Evolutionary conservation across 2,329 filamentous ascomycete genomes (phyloP), one percentile per base, ranked within the genome.

Genomic region (Peltaster fructicola): DNA sequence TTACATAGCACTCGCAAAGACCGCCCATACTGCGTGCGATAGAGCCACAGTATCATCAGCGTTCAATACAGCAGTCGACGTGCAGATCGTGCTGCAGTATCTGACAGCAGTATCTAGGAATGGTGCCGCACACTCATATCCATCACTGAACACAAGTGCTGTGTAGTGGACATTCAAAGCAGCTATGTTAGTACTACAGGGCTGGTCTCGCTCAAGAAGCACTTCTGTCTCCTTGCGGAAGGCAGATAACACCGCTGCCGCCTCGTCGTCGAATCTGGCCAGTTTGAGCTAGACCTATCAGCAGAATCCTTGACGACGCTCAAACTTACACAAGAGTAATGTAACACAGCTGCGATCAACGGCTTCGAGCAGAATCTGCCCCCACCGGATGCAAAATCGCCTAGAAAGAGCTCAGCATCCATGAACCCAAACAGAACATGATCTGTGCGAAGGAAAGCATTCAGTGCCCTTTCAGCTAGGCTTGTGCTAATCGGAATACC

Each of bases 311-410:
- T 15, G n/a, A 14, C 7, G 15, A 18, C 11, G 6, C n/a, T 8
- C 14, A 6, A 5, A 26, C 24, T 3, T 25, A 29, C 27, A 10
- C 27, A 29, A 12, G 22, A 20, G 15, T 29, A 29, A 13, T 17
- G 22, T 13, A 29, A 23, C 3, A 29, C 11, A 7, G 22, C 12
- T 17, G 24, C 25, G 12, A 29, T 11, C 2, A 29, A 16, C 11
- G 22, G 17, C 10, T 15, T 13, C n/a, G 27, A 29, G 11, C 27
- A 29, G 14, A 22, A 24, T 5, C 26, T 11, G n/a, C 12, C 13
- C 7, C 18, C 14, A n/a, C 17, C 24, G 4, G 4, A n/a, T 5
- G 18, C 3, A 9, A 29, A 14, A 16, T 29, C 27, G 8, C 11
- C 14, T 9, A 29, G 17, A 14, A 29, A 25, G 3, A 22, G 17